These are phyloP conservation scores for Diplotaxis tenuifolia DNA, from an alignment of 345 rosid genomes.

Conservation along the genomic window DNA sequence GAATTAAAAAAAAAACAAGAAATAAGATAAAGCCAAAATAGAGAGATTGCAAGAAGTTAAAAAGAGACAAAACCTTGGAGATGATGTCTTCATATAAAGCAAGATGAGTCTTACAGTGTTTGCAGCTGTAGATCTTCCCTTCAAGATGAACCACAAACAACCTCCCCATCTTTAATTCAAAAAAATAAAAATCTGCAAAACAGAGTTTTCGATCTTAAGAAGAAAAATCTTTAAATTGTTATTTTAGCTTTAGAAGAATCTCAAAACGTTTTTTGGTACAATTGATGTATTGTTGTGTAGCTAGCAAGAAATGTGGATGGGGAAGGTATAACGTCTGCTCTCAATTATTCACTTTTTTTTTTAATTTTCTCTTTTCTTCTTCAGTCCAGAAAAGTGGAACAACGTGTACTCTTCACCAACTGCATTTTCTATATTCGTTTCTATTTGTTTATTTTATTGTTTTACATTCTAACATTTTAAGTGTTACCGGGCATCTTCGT, in stretches of 20 bases:
- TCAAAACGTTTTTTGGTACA: slow-evolving; percentile 8
- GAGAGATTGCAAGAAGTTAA: neutral
- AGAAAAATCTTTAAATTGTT: neutral
- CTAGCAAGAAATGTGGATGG: slow-evolving; percentile 32
- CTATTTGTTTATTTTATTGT: slow-evolving; percentile 5
- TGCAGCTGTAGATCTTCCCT: slow-evolving; percentile 90
- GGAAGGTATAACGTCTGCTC: slow-evolving; percentile 41
- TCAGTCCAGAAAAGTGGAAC: slow-evolving; percentile 28
- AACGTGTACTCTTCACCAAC: slow-evolving; percentile 35
- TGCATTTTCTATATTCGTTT: slow-evolving; percentile 28
- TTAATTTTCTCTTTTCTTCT: slow-evolving; percentile 3
- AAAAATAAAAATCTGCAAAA: neutral
- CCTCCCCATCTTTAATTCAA: slow-evolving; percentile 70
- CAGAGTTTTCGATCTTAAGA: slow-evolving; percentile 19
- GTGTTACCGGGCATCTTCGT: no score
- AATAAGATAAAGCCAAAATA: neutral
- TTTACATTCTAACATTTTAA: neutral
- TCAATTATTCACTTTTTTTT: slow-evolving; percentile 31
- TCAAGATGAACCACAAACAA: slow-evolving; percentile 79
- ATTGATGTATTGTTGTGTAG: slow-evolving; percentile 24
- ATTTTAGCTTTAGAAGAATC: slow-evolving; percentile 3
- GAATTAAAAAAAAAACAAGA: neutral
- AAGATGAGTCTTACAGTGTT: slow-evolving; percentile 90
- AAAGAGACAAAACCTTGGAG: slow-evolving; percentile 59
- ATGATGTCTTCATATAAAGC: slow-evolving; percentile 71